A percentile compares a stretch with the other conserved stretches of the same genome.
phyloP scores from a whole-genome alignment of 352 stramenopile species.

The Hyaloperonospora brassicae region DNA sequence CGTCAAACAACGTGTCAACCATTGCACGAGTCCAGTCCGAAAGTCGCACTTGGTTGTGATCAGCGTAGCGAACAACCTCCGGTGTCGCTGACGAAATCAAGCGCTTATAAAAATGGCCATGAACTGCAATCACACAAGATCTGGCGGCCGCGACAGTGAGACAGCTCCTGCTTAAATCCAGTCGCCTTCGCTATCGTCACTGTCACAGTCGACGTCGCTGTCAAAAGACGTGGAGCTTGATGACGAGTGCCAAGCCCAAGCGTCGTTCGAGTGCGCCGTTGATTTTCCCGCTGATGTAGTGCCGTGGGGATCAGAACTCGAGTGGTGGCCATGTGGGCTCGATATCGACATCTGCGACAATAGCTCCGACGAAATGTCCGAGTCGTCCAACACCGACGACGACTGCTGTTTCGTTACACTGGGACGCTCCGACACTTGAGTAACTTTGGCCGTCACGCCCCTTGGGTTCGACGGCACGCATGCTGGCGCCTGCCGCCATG shows the following conservation, averaged over 20 bases:
- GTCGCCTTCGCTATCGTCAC: slow-evolving; percentile 67
- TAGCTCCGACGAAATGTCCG: slow-evolving; percentile 25
- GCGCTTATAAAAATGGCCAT: slow-evolving; percentile 11
- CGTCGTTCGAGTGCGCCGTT: slow-evolving; percentile 12
- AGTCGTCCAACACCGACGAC: slow-evolving; percentile 27
- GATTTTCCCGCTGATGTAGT: slow-evolving; percentile 13
- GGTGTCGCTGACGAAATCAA: slow-evolving; percentile 4
- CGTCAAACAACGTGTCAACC: slow-evolving; percentile 1
- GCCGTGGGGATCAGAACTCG: slow-evolving; percentile 31
- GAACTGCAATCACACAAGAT: slow-evolving; percentile 1
- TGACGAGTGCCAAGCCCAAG: slow-evolving; percentile 14
- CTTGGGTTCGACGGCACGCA: slow-evolving; percentile 30
- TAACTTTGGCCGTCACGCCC: slow-evolving; percentile 17
- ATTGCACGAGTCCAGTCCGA: slow-evolving; percentile 6
- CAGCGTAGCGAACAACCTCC: not conserved
- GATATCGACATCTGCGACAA: slow-evolving; percentile 21
- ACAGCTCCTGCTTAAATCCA: slow-evolving; percentile 45
- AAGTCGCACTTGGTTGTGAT: slow-evolving; percentile 13
- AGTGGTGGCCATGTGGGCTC: slow-evolving; percentile 15
- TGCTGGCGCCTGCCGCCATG: slow-evolving; percentile 42
- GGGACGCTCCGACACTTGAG: slow-evolving; percentile 11
- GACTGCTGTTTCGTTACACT: slow-evolving; percentile 29
- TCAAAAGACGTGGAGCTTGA: slow-evolving; percentile 37
- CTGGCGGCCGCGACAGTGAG: slow-evolving; percentile 1
- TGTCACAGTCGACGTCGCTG: slow-evolving; percentile 48